These are phyloP conservation scores for Musa beccarii DNA, from an alignment of 176 grass and related monocot species.

Conservation along the genomic window DNA sequence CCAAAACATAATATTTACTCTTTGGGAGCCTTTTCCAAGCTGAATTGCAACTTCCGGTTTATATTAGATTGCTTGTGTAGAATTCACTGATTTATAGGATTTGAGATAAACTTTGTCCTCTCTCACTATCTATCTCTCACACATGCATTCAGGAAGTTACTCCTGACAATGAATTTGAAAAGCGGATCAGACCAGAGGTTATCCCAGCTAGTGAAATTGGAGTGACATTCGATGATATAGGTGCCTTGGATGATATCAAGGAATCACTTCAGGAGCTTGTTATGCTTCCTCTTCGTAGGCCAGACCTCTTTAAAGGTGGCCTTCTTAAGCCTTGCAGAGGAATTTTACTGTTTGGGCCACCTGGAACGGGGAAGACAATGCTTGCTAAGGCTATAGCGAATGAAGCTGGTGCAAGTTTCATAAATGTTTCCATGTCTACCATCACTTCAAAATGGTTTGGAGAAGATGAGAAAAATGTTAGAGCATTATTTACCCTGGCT, in stretches of 20 bases:
- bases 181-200: slow-evolving; percentile 69
- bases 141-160: slow-evolving; percentile 30
- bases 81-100: no score
- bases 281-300: slow-evolving; percentile 66
- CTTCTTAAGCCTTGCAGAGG: slow-evolving; percentile 74
- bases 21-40: no score
- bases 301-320: slow-evolving; percentile 79
- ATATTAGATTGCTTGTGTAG: no score
- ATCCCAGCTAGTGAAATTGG: slow-evolving; percentile 76
- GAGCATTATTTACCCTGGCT: slow-evolving; percentile 65
- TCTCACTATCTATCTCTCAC: no score
- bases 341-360: slow-evolving; percentile 74
- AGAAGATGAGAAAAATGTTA: slow-evolving; percentile 80
- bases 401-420: slow-evolving; percentile 78
- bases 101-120: not conserved
- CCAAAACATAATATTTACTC: no score
- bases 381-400: slow-evolving; percentile 84
- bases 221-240: slow-evolving; percentile 73
- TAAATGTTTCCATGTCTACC: slow-evolving; percentile 80
- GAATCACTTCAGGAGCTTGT: slow-evolving; percentile 82
- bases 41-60: no score
- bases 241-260: slow-evolving; percentile 72
- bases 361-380: slow-evolving; percentile 81
- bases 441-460: slow-evolving; percentile 85
- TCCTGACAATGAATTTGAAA: slow-evolving; percentile 77